Conservation (phyloP, 345 rosid species). For the Physaria fendleri region DNA sequence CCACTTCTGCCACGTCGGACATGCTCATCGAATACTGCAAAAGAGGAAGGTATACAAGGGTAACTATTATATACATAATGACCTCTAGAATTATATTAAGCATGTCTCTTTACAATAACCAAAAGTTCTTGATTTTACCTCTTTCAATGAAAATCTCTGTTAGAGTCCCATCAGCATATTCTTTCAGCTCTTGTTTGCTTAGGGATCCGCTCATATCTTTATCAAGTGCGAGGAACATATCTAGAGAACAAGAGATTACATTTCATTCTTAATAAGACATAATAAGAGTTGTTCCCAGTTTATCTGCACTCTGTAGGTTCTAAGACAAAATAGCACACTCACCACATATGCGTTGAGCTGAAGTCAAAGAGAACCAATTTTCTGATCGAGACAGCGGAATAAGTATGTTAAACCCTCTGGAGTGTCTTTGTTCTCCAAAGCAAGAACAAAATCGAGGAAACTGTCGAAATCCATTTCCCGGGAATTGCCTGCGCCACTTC, state of each 20-base stretch:
- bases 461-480: slow-evolving; percentile 97
- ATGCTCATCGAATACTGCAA: slow-evolving; percentile 89
- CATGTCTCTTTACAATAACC: slow-evolving; percentile 6
- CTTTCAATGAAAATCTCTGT: slow-evolving; percentile 93
- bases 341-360: slow-evolving; percentile 98
- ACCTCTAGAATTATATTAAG: background rate
- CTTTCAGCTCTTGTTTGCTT: slow-evolving; percentile 93
- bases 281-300: slow-evolving; percentile 1
- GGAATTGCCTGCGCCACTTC: slow-evolving; percentile 53
- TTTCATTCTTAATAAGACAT: slow-evolving; percentile 3
- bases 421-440: slow-evolving; percentile 95
- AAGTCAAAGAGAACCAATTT: slow-evolving; percentile 98
- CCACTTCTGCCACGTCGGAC: slow-evolving; percentile 71
- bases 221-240: slow-evolving; percentile 95
- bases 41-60: slow-evolving; percentile 11
- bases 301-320: background rate
- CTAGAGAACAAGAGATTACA: slow-evolving; percentile 35
- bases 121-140: slow-evolving; percentile 43
- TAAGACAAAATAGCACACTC: slow-evolving; percentile 16
- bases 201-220: slow-evolving; percentile 87
- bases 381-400: slow-evolving; percentile 92
- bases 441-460: slow-evolving; percentile 91
- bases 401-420: slow-evolving; percentile 93
- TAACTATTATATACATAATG: background rate
- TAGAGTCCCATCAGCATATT: slow-evolving; percentile 94